Percentiles rank a stretch among this genome's conserved stretches.
Evolutionary conservation across 169 alveolate species (phyloP).

Genomic region (Hepatocystis sp.): DNA sequence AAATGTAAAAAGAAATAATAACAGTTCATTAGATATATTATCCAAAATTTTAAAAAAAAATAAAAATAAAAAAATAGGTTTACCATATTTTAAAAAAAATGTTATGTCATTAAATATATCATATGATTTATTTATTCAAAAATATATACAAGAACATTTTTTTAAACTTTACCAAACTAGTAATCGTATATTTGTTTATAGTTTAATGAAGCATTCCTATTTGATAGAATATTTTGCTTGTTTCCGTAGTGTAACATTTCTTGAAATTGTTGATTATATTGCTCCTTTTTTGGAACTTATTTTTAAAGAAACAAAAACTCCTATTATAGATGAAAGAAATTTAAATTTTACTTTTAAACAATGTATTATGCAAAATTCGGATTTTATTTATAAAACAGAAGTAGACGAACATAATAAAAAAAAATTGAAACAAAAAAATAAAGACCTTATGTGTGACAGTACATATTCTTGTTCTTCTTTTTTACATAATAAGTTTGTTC

Average conservation of each 20-base stretch:
- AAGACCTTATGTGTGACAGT: background rate
- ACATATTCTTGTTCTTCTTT: slow-evolving; percentile 41
- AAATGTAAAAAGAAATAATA: slow-evolving; percentile 10
- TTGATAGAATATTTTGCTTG: slow-evolving; percentile 62
- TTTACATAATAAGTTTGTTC: slow-evolving; percentile 51
- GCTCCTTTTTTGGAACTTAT: slow-evolving; percentile 62
- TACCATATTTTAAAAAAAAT: slow-evolving; percentile 60
- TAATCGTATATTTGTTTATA: slow-evolving; percentile 60
- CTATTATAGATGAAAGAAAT: slow-evolving; percentile 66
- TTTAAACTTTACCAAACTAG: slow-evolving; percentile 34
- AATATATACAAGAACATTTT: slow-evolving; percentile 64
- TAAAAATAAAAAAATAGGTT: slow-evolving; percentile 8
- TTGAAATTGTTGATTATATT: slow-evolving; percentile 72
- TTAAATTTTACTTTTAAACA: slow-evolving; percentile 64
- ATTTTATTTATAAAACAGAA: too few relatives aligned
- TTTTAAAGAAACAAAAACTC: slow-evolving; percentile 56
- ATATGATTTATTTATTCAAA: slow-evolving; percentile 57
- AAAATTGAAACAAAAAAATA: background rate
- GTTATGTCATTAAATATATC: slow-evolving; percentile 54
- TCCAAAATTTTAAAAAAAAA: slow-evolving; percentile 24
- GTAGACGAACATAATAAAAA: background rate
- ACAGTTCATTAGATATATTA: slow-evolving; percentile 39
- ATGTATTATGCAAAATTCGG: slow-evolving; percentile 29
- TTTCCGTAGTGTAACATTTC: slow-evolving; percentile 71
- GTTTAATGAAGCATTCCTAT: slow-evolving; percentile 67